Base-by-base conservation (phyloP, 179 eudicot genomes). In the Camellia oleifera region DNA sequence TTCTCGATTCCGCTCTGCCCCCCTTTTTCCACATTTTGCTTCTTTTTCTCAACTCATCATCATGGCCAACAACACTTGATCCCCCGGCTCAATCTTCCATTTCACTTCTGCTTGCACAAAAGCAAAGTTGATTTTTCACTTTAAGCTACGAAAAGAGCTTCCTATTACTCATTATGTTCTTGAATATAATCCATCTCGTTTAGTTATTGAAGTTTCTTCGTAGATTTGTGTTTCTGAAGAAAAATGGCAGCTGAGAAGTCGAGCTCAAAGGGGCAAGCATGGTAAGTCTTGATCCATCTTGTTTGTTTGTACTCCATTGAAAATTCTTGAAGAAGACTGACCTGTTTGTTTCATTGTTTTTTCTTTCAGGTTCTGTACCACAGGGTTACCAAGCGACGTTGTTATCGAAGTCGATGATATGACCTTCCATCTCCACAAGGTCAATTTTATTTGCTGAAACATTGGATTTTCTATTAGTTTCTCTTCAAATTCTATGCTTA, bases 351-450 rank as follows among this genome's bases (percentile, higher is more conserved):
- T 44, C 5, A 48, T 48, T 7, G 14, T 64, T 64, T 40, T 14
- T 66, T 15, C 57, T 69, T 63, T 52, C 89, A 91, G 94, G 99
- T 95, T 95, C 77, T 94, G 99, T 71, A 94, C 97, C 72, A 92
- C 97, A 4, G 98, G 99, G 11, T 85, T 95, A 54, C 98, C 99
- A 0, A 94, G 94, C 81, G 99, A 95, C 77, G 85, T 95, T 12
- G 86, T 90, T 17, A 81, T 95, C 60, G 96, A 94, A 82, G 99
- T 95, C 56, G 92, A 89, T 15, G 92, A 89, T 73, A 95, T 95
- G 95, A 82, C 92, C 81, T 95, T 95, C 84, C 99, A 95, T 82
- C 99, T 95, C 69, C 99, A 95, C 78, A 95, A 95, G 97, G 98
- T 91, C 69, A 56, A 76, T 45, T 13, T 0, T 4, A 64, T 32